These are phyloP conservation scores for Pseudocercospora crystallina DNA, from an alignment of 2,329 filamentous ascomycete species.

Conservation along the genomic window DNA sequence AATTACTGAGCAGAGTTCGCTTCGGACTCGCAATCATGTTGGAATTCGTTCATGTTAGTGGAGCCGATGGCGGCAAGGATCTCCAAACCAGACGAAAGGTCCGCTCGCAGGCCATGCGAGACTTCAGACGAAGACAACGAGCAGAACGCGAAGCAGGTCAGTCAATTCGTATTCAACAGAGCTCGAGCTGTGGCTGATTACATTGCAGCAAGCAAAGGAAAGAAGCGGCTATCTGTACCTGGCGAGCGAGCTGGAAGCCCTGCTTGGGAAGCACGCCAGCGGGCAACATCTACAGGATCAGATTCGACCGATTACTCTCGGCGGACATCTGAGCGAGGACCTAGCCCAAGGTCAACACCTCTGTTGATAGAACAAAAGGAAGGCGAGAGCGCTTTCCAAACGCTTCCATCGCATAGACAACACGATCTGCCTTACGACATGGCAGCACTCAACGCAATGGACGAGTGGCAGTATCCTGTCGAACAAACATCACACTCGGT, in stretches of 20 bases:
- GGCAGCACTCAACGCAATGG: neutral
- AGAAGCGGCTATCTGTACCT: neutral
- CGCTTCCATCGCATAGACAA: neutral
- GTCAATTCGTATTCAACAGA: neutral
- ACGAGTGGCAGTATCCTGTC: conserved; percentile 5
- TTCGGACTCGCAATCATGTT: conserved; percentile 1
- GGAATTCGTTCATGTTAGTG: conserved; percentile 12
- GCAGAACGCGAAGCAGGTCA: conserved; percentile 5
- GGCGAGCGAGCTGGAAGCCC: conserved; percentile 1
- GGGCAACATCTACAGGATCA: conserved; percentile 8
- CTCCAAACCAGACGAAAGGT: conserved; percentile 11
- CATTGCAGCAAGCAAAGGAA: neutral
- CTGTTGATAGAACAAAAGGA: conserved; percentile 1
- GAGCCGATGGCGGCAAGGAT: conserved; percentile 13
- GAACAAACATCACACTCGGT: neutral
- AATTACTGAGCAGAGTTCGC: neutral
- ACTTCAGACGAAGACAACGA: conserved; percentile 8
- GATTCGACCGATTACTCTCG: conserved; percentile 1
- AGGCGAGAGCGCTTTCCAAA: conserved; percentile 8
- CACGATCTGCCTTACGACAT: neutral
- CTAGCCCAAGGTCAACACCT: neutral
- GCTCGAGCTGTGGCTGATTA: neutral
- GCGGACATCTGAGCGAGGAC: neutral
- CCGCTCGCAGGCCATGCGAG: conserved; percentile 13
- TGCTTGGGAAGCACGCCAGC: conserved; percentile 2